A percentile compares a stretch with the other conserved stretches of the same genome.
Conservation (phyloP, 2,329 filamentous ascomycete genomes). For the Fusarium tjaetaba region DNA sequence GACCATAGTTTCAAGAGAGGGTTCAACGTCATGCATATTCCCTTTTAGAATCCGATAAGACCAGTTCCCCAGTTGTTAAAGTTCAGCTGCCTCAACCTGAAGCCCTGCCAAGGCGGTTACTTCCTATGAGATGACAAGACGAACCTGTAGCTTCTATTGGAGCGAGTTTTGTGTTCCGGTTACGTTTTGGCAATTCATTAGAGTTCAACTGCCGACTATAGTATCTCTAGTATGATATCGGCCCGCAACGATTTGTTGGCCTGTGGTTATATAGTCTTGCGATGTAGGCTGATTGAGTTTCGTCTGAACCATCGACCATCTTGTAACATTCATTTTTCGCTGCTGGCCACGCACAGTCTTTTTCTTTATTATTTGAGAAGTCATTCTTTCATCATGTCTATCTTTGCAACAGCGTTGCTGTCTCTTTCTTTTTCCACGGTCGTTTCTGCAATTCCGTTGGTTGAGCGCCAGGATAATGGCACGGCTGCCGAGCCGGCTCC, state of each 20-base stretch:
- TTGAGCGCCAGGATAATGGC: slow-evolving; percentile 1
- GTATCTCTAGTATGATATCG: neutral
- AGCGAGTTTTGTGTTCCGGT: slow-evolving; percentile 6
- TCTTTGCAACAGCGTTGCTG: neutral
- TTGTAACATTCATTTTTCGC: neutral
- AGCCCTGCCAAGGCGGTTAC: slow-evolving; percentile 12
- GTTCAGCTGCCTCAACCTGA: slow-evolving; percentile 8
- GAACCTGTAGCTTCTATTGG: neutral
- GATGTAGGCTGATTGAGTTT: neutral
- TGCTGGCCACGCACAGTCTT: neutral
- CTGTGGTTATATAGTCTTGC: neutral
- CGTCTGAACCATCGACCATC: neutral
- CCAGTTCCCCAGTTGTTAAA: slow-evolving; percentile 22
- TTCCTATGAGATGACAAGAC: neutral
- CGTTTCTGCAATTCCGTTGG: slow-evolving; percentile 7
- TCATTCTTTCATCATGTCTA: slow-evolving; percentile 11
- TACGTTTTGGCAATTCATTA: slow-evolving; percentile 9
- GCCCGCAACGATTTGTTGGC: neutral
- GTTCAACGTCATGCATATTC: slow-evolving; percentile 13
- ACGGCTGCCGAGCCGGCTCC: neutral
- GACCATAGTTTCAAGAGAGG: neutral
- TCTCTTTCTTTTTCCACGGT: slow-evolving; percentile 4
- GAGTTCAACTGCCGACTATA: slow-evolving; percentile 3
- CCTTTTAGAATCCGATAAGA: slow-evolving; percentile 13
- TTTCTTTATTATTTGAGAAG: neutral